These are phyloP conservation scores for Trichoderma atrobrunneum DNA, from an alignment of 2,329 filamentous ascomycete species.

Conservation along the genomic window DNA sequence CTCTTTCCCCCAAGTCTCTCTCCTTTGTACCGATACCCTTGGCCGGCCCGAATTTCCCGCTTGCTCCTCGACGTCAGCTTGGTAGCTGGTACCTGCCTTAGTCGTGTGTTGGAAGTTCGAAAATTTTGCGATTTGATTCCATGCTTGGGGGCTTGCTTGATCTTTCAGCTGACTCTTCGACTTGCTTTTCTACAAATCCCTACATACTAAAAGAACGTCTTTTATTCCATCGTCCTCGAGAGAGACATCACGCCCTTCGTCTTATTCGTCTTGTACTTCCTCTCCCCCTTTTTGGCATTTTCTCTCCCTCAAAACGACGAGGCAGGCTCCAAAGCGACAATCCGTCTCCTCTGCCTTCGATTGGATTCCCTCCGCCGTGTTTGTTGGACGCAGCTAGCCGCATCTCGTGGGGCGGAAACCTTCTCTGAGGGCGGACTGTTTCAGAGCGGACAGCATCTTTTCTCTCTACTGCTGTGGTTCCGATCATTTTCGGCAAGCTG, in stretches of 20 bases:
- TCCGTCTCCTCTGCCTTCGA: neutral
- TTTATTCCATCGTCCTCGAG: neutral
- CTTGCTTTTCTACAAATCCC: neutral
- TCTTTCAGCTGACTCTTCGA: neutral
- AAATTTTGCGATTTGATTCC: constrained; percentile 1
- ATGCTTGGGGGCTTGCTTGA: neutral
- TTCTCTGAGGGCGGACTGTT: neutral
- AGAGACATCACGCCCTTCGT: neutral
- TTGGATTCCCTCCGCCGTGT: neutral
- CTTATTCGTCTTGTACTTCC: neutral
- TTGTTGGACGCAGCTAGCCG: neutral
- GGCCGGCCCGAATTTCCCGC: neutral
- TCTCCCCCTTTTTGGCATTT: neutral
- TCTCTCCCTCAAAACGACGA: neutral
- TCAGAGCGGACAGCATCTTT: neutral
- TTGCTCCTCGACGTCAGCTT: neutral
- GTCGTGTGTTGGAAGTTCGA: neutral
- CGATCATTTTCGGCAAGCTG: neutral
- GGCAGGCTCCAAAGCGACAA: neutral
- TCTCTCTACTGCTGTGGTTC: neutral
- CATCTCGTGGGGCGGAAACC: neutral
- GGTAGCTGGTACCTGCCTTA: neutral
- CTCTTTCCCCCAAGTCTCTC: neutral
- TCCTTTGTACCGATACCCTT: neutral
- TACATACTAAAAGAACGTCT: neutral